Percentiles rank a stretch among this genome's conserved stretches.
phyloP scores from a whole-genome alignment of 495 filamentous ascomycete species.

The Chaetomidium leptoderma region DNA sequence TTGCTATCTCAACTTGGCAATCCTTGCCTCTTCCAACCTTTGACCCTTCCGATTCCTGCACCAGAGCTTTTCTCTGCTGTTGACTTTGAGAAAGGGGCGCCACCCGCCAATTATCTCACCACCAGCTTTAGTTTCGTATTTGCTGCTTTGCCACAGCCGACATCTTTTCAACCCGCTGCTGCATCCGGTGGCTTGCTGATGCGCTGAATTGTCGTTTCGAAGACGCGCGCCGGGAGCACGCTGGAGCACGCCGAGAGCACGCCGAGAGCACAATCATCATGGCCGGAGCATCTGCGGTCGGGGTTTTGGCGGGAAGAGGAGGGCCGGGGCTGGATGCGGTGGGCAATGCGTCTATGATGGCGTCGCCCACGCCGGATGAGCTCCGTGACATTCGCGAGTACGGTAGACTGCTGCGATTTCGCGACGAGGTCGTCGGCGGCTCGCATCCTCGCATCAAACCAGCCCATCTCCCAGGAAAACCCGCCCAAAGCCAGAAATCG shows the following conservation, averaged over 20 bases:
- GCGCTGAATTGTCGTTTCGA: conserved; percentile 3
- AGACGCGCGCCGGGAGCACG: background rate
- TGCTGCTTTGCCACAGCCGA: background rate
- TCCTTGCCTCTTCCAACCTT: background rate
- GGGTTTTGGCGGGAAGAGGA: conserved; percentile 12
- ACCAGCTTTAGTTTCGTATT: background rate
- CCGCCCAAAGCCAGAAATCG: conserved; percentile 23
- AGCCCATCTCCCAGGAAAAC: conserved; percentile 51
- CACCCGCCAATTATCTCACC: background rate
- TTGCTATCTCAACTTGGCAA: background rate
- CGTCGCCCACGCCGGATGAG: conserved; percentile 26
- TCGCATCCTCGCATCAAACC: conserved; percentile 40
- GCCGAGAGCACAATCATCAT: conserved; percentile 11
- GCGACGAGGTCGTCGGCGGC: conserved; percentile 33
- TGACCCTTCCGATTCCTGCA: background rate
- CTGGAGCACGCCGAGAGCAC: background rate
- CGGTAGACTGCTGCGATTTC: conserved; percentile 37
- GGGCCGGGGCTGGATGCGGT: background rate
- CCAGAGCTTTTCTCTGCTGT: background rate
- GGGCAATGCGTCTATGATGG: conserved; percentile 12
- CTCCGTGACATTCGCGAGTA: conserved; percentile 29
- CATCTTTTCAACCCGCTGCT: background rate
- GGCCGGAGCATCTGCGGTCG: conserved; percentile 23
- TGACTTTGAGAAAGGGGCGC: background rate
- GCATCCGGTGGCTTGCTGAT: conserved; percentile 14